Evolutionary conservation across 495 filamentous ascomycete species (phyloP).

Genomic region (Penicillium paradoxum): DNA sequence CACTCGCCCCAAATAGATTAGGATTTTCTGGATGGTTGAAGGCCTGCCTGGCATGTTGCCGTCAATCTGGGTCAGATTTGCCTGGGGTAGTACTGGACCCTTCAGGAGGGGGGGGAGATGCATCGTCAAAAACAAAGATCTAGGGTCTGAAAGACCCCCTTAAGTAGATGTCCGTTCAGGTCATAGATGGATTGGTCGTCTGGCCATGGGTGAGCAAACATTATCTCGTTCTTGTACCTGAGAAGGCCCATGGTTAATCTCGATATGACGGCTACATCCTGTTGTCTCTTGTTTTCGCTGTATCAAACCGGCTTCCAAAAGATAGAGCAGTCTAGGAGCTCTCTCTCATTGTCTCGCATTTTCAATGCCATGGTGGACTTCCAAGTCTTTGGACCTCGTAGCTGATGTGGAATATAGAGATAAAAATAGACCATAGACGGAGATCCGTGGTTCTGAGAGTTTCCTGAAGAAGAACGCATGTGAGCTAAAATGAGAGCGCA

Average conservation of each 20-base stretch:
- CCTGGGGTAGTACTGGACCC: background rate
- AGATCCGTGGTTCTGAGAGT: background rate
- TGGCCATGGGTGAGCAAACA: conserved; percentile 3
- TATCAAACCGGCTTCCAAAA: background rate
- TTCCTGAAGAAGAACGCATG: background rate
- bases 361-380: background rate
- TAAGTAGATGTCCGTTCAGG: background rate
- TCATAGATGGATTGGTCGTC: background rate
- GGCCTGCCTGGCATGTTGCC: background rate
- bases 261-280: background rate
- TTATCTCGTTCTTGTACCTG: background rate
- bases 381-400: background rate
- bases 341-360: background rate
- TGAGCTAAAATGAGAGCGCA: background rate
- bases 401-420: background rate
- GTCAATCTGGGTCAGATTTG: background rate
- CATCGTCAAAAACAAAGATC: background rate
- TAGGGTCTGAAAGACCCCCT: background rate
- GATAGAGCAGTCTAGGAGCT: background rate
- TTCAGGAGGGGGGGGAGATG: background rate
- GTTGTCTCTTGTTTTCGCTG: background rate
- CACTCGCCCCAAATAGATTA: background rate
- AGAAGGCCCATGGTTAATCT: background rate
- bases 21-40: background rate
- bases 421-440: background rate